These are phyloP conservation scores for Trichosporon coremiiforme DNA, from an alignment of 1,284 basidiomycete species.

Conservation along the genomic window DNA sequence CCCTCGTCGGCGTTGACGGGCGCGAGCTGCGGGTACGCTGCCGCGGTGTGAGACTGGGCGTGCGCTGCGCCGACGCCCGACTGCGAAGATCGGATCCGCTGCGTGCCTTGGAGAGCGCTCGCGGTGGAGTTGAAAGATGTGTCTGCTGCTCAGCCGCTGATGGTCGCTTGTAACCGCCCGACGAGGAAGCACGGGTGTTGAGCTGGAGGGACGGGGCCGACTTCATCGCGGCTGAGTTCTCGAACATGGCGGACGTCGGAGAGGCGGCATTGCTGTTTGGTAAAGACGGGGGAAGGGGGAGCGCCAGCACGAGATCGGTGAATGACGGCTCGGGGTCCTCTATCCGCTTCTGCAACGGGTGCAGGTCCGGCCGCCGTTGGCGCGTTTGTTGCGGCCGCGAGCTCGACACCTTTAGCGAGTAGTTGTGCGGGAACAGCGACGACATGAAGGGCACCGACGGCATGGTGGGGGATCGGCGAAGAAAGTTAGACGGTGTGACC, in stretches of 20 bases:
- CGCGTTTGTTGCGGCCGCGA: not conserved
- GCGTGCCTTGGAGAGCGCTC: constrained; percentile 1
- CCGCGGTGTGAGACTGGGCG: not conserved
- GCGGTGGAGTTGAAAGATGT: not conserved
- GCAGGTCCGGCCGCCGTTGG: constrained; percentile 1
- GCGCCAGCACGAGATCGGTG: not conserved
- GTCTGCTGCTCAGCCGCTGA: not conserved
- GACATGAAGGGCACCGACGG: constrained; percentile 10
- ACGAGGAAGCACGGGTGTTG: not conserved
- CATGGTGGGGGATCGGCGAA: not conserved
- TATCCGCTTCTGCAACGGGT: constrained; percentile 1
- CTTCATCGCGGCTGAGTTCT: constrained; percentile 11
- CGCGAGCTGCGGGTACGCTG: not conserved
- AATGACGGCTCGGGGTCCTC: constrained; percentile 8
- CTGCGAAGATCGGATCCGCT: not conserved
- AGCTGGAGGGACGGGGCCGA: constrained; percentile 6
- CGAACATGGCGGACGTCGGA: not conserved
- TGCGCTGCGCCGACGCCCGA: not conserved
- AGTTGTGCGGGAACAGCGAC: constrained; percentile 6
- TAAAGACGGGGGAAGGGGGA: constrained; percentile 2
- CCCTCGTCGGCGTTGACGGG: not conserved
- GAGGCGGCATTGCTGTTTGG: constrained; percentile 2
- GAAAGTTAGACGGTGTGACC: not conserved
- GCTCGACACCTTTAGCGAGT: constrained; percentile 1
- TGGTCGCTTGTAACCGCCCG: not conserved